Evolutionary conservation across 2,329 filamentous ascomycete species (phyloP).

Genomic region (Byssoonygena ceratinophila): DNA sequence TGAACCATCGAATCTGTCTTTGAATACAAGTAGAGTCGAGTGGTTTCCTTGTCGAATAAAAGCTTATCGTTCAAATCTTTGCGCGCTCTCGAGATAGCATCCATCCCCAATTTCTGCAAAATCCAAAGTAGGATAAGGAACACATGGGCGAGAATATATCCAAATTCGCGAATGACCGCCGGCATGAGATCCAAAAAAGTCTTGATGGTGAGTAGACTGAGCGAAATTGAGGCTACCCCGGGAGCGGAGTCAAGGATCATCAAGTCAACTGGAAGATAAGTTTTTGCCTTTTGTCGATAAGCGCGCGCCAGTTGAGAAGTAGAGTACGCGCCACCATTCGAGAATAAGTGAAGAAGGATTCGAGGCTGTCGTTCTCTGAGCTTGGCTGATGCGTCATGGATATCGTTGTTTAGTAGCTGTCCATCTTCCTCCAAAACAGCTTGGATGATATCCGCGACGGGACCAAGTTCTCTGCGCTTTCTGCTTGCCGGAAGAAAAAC

Average conservation of each 20-base stretch:
- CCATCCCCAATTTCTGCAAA: background rate
- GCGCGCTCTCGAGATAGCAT: background rate
- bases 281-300: background rate
- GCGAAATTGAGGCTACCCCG: background rate
- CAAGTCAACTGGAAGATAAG: background rate
- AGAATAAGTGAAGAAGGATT: conserved; percentile 3
- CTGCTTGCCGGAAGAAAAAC: background rate
- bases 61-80: background rate
- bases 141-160: background rate
- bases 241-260: conserved; percentile 5
- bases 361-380: background rate
- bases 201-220: background rate
- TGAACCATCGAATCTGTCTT: background rate
- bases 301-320: background rate
- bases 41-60: background rate
- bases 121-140: background rate
- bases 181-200: background rate
- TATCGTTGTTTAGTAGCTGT: background rate
- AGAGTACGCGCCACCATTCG: background rate
- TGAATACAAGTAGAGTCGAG: background rate
- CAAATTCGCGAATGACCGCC: background rate
- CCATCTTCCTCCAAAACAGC: background rate
- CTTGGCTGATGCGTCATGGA: background rate
- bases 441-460: conserved; percentile 3
- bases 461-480: background rate